phyloP scores from a whole-genome alignment of 225 moss, liverwort and hornwort species.

The Pseudisothecium myosuroides region DNA sequence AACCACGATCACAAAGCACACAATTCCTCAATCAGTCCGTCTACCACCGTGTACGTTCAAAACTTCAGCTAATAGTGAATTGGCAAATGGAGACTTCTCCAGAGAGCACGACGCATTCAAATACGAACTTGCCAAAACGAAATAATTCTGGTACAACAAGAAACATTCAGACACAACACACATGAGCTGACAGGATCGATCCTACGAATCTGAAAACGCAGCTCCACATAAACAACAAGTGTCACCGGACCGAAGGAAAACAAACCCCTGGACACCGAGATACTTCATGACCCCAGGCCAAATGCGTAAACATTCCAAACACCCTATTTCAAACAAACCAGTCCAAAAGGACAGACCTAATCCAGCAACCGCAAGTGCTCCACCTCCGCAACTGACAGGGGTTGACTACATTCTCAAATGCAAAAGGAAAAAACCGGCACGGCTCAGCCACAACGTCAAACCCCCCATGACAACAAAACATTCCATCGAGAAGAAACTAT shows the following conservation, averaged over 20 bases:
- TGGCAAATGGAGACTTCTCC: too few species aligned
- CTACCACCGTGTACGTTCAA: not conserved
- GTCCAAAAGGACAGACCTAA: rapidly evolving
- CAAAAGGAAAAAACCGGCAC: too few species aligned
- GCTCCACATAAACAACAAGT: too few species aligned
- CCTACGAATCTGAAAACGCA: not conserved
- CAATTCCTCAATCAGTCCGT: not conserved
- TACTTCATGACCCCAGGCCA: not conserved
- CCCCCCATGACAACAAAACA: not conserved
- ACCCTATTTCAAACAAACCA: too few species aligned
- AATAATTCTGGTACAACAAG: not conserved
- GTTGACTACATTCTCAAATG: too few species aligned
- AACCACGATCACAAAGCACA: not conserved
- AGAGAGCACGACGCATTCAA: not conserved
- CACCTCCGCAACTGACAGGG: not conserved
- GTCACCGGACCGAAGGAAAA: not conserved
- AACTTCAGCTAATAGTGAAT: too few species aligned
- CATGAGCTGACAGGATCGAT: too few species aligned
- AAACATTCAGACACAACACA: not conserved
- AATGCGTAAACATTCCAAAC: not conserved
- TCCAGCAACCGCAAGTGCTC: not conserved
- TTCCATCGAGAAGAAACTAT: too few species aligned
- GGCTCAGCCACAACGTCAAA: too few species aligned
- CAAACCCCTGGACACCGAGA: not conserved
- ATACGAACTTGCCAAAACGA: not conserved